Evolutionary conservation across 1,284 basidiomycete genomes (phyloP).

Genomic region (Ceratobasidium sp.): DNA sequence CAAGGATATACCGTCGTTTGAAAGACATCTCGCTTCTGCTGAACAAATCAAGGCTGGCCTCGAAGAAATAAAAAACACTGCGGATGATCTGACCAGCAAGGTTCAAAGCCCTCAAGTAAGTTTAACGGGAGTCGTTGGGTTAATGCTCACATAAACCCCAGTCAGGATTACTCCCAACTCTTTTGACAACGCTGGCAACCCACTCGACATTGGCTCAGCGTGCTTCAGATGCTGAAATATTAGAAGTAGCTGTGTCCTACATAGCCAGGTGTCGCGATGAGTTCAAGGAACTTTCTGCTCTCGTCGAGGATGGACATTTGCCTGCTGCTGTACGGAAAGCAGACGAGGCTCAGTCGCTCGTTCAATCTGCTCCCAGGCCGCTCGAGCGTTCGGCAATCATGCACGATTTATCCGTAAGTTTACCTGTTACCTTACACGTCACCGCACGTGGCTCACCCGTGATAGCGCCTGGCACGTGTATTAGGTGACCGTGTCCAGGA

Average conservation of each 20-base stretch:
- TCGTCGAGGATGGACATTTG: slow-evolving; percentile 64
- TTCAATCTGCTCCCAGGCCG: slow-evolving; percentile 61
- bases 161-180: slow-evolving; percentile 69
- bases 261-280: slow-evolving; percentile 60
- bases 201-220: slow-evolving; percentile 70
- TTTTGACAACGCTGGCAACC: slow-evolving; percentile 59
- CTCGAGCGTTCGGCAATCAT: slow-evolving; percentile 61
- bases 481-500: slow-evolving; percentile 69
- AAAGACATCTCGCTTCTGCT: slow-evolving; percentile 66
- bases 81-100: slow-evolving; percentile 58
- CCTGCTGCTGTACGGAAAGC: slow-evolving; percentile 63
- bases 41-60: slow-evolving; percentile 68
- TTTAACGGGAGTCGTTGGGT: slow-evolving; percentile 21
- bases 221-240: slow-evolving; percentile 60
- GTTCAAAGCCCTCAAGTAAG: slow-evolving; percentile 67
- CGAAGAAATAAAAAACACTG: slow-evolving; percentile 58
- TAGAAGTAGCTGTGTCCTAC: slow-evolving; percentile 60
- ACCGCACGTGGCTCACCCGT: slow-evolving; percentile 32
- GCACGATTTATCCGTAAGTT: slow-evolving; percentile 63
- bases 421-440: background rate
- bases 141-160: slow-evolving; percentile 49
- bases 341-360: slow-evolving; percentile 53
- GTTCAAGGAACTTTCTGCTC: slow-evolving; percentile 54
- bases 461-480: slow-evolving; percentile 49
- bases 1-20: slow-evolving; percentile 65